These are phyloP conservation scores for Rhodosporidiobolus sp. DNA, from an alignment of 768 basidiomycete genomes.

Conservation along the genomic window DNA sequence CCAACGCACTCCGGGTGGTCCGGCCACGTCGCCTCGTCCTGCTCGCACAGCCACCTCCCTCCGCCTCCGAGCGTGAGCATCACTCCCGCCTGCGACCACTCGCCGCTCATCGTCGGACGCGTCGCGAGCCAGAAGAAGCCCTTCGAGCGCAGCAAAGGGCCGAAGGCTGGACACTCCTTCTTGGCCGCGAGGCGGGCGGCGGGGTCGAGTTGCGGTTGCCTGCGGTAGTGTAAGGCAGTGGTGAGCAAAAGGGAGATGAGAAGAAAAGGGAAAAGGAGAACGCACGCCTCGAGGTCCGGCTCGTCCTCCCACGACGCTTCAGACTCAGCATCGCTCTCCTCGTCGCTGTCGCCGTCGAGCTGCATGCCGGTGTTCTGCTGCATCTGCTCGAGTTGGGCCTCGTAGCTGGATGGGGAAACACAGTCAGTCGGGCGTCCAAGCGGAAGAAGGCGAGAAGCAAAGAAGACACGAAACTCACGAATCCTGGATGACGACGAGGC, in stretches of 20 bases:
- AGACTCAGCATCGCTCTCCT: constrained; percentile 31
- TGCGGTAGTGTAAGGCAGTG: neutral
- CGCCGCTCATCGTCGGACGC: constrained; percentile 45
- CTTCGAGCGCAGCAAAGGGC: constrained; percentile 47
- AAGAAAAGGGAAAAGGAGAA: no score
- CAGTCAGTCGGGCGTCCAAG: no score
- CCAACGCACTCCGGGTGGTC: constrained; percentile 41
- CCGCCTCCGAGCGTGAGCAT: constrained; percentile 48
- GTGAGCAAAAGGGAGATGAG: neutral
- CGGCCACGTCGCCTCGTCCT: constrained; percentile 45
- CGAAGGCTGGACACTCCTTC: constrained; percentile 43
- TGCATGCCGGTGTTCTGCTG: constrained; percentile 33
- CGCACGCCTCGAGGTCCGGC: constrained; percentile 14
- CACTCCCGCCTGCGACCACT: constrained; percentile 48
- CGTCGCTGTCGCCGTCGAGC: constrained; percentile 39
- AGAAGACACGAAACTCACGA: no score
- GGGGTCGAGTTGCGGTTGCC: constrained; percentile 46
- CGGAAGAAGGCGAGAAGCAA: no score
- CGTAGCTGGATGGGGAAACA: no score
- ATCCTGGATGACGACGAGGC: constrained; percentile 48
- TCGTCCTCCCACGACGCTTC: constrained; percentile 41
- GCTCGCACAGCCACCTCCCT: constrained; percentile 45
- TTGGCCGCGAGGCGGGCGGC: constrained; percentile 44
- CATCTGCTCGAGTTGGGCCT: constrained; percentile 15
- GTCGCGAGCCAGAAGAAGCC: constrained; percentile 50